Conservation (phyloP, 306 rosid genomes). For the Neltuma alba region DNA sequence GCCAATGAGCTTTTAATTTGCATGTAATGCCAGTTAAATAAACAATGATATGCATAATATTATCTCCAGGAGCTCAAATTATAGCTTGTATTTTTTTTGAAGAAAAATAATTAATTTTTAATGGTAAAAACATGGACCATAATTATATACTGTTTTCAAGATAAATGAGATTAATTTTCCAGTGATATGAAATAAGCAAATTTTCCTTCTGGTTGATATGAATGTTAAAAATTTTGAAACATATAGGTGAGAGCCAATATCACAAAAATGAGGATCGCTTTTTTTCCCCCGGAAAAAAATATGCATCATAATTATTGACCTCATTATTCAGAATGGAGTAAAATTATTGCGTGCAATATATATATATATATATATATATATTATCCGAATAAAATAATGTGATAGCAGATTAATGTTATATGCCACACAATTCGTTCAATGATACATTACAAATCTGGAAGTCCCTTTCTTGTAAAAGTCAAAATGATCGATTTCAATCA, state of each 20-base stretch:
- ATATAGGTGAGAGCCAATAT: neutral
- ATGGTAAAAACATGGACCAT: neutral
- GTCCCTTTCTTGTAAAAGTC: neutral
- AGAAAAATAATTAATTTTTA: neutral
- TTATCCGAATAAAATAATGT: too few species aligned
- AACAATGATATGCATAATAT: neutral
- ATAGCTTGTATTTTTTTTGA: neutral
- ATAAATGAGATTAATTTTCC: neutral
- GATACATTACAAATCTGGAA: neutral
- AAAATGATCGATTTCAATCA: conserved; percentile 1
- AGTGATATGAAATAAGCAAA: neutral
- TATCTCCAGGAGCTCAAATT: neutral
- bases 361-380: too few species aligned
- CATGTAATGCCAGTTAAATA: neutral
- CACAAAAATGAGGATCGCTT: neutral
- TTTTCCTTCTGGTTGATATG: neutral
- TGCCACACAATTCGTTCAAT: neutral
- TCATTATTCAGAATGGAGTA: neutral
- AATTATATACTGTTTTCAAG: neutral
- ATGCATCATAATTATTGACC: neutral
- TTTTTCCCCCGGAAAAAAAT: too few species aligned
- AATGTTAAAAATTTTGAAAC: neutral
- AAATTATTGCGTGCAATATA: too few species aligned
- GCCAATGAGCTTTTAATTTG: neutral
- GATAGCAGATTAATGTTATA: neutral